Base-by-base conservation (phyloP, 1,284 basidiomycete genomes). In the Pascua guehoae region DNA sequence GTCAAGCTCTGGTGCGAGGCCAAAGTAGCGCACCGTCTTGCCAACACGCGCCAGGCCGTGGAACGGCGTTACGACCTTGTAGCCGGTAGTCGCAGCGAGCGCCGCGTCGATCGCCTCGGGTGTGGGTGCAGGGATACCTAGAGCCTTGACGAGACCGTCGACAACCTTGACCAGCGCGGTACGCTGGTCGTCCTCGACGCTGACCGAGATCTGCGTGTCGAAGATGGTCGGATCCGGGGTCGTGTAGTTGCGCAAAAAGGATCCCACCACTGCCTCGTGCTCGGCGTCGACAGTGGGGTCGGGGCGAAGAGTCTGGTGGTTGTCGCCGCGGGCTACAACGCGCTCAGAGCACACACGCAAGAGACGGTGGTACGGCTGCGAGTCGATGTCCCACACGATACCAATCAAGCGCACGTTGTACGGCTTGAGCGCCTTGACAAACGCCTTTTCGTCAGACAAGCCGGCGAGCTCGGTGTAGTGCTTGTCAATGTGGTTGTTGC, bases 401-500 rank as follows among this genome's bases (percentile, higher is more conserved):
- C 86, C 91, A 49, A 96, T 79, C 12, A 92, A 79, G 9, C 86
- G 86, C 12, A 87, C 84, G 5, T 68, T 53, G 48, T 60, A 66
- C 2, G 67, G 63, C 43, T 64, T 61, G 45, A 72, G 65, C 5
- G 51, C 45, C 44, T 70, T 67, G 40, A 37, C 42, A 17, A 53
- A 58, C 12, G 50, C 17, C 46, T 58, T 58, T 48, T 62, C 64
- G 37, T 65, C 64, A 1, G 58, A 50, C 8, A 84, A 81, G 1
- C 85, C 81, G 10, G 84, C 82, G 0, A 96, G 81, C 12, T 83
- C 82, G 41, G 79, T 65, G 15, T 92, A 89, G 66, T 95, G 93
- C 72, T 87, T 84, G 15, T 69, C 78, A 0, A 88, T 80, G 67
- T 96, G 93, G 69, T 96, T 97, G 75, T 96, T 95, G 67, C 88